Evolutionary conservation across 108 stramenopile genomes (phyloP).

Genomic region (Parietichytrium sp.): DNA sequence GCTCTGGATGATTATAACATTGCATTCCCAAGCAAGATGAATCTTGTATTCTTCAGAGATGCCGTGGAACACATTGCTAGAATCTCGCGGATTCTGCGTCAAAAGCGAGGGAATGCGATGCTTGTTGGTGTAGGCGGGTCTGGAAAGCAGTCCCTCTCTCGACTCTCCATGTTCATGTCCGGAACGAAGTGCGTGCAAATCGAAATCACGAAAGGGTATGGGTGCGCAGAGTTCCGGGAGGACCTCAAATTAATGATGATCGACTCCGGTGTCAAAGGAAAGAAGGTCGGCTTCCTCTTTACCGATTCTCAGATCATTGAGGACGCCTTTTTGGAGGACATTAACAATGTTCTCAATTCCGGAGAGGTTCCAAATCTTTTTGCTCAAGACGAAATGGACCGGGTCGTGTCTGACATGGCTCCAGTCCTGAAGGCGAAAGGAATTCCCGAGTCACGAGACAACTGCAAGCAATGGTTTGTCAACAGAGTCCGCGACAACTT

Average conservation of each 20-base stretch:
- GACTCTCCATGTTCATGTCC: constrained; percentile 60
- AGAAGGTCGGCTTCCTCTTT: constrained; percentile 58
- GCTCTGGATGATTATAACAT: constrained; percentile 60
- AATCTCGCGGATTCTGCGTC: constrained; percentile 61
- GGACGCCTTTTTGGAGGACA: constrained; percentile 64
- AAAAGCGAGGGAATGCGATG: constrained; percentile 61
- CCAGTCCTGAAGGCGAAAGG: neutral
- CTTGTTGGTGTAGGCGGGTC: constrained; percentile 64
- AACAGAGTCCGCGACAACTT: constrained; percentile 58
- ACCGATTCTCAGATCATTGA: constrained; percentile 58
- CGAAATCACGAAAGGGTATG: constrained; percentile 62
- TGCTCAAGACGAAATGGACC: constrained; percentile 59
- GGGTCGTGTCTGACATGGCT: constrained; percentile 45
- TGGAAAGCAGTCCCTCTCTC: constrained; percentile 58
- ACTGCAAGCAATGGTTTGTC: constrained; percentile 44
- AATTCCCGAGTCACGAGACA: neutral
- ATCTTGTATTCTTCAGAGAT: constrained; percentile 63
- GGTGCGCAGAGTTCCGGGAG: constrained; percentile 59
- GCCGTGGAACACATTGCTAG: constrained; percentile 60
- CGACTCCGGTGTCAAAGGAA: constrained; percentile 57
- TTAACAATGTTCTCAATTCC: constrained; percentile 62
- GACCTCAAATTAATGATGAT: constrained; percentile 55
- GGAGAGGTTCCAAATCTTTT: constrained; percentile 67
- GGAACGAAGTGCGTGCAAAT: constrained; percentile 53
- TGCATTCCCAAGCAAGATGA: constrained; percentile 58